Evolutionary conservation across 2,329 filamentous ascomycete species (phyloP).

Genomic region (Lasiodiplodia gonubiensis): DNA sequence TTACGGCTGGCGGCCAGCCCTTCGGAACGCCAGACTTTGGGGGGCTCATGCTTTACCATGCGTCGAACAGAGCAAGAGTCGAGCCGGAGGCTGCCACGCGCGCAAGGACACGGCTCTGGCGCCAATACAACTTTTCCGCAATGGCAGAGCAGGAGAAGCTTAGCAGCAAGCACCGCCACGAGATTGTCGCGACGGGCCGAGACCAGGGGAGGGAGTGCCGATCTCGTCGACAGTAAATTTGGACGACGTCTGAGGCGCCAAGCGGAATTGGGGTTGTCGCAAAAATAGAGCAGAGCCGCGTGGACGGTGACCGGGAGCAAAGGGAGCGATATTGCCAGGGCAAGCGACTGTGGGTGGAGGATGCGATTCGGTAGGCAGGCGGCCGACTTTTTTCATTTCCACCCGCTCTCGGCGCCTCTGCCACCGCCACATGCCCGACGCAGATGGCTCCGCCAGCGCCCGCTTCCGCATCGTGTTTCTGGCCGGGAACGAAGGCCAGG

Average conservation of each 20-base stretch:
- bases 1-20: conserved; percentile 38
- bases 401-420: no score
- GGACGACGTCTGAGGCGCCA: neutral
- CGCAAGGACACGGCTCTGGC: no score
- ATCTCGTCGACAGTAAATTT: conserved; percentile 2
- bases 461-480: no score
- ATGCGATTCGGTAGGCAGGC: neutral
- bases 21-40: conserved; percentile 35
- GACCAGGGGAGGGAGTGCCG: conserved; percentile 2
- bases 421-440: no score
- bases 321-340: neutral
- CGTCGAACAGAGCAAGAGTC: neutral
- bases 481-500: neutral
- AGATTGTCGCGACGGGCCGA: conserved; percentile 12
- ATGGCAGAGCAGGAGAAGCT: neutral
- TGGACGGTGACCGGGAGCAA: neutral
- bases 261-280: conserved; percentile 1
- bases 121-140: no score
- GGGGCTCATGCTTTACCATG: neutral
- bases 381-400: no score
- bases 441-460: no score
- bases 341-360: neutral
- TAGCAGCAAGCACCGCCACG: no score
- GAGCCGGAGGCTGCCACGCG: no score
- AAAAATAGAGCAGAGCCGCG: conserved; percentile 12